A percentile compares a stretch with the other conserved stretches of the same genome.
Evolutionary conservation across 495 filamentous ascomycete genomes (phyloP).

Genomic region (Amniculicola lignicola): DNA sequence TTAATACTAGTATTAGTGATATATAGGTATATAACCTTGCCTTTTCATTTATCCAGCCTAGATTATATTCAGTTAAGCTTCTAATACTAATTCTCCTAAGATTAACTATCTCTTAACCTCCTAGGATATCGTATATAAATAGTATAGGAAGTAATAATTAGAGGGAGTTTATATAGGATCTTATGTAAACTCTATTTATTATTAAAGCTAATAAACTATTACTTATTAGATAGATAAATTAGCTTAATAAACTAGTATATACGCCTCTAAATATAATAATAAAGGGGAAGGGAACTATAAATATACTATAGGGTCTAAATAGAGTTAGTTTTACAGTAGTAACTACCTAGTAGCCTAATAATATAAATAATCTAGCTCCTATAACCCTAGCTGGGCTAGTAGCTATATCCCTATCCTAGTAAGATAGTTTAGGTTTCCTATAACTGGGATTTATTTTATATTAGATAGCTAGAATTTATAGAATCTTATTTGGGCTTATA

Average conservation of each 20-base stretch:
- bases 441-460: neutral
- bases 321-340: neutral
- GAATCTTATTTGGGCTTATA: neutral
- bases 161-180: constrained; percentile 7
- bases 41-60: constrained; percentile 3
- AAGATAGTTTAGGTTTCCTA: neutral
- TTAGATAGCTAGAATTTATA: neutral
- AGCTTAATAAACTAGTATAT: constrained; percentile 4
- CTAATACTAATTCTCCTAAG: neutral
- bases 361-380: neutral
- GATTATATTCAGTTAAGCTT: constrained; percentile 5
- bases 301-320: constrained; percentile 2
- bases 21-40: constrained; percentile 10
- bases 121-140: neutral
- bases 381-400: neutral
- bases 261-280: constrained; percentile 1
- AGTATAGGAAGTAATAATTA: constrained; percentile 1
- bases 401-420: neutral
- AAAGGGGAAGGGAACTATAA: neutral
- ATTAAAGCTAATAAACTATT: constrained; percentile 1
- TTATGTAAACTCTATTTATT: constrained; percentile 2
- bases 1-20: constrained; percentile 7
- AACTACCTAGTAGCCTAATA: neutral
- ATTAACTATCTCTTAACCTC: neutral
- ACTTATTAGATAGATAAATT: constrained; percentile 7